Evolutionary conservation across 1,284 basidiomycete species (phyloP).

Genomic region (Leccinum pachyderme): DNA sequence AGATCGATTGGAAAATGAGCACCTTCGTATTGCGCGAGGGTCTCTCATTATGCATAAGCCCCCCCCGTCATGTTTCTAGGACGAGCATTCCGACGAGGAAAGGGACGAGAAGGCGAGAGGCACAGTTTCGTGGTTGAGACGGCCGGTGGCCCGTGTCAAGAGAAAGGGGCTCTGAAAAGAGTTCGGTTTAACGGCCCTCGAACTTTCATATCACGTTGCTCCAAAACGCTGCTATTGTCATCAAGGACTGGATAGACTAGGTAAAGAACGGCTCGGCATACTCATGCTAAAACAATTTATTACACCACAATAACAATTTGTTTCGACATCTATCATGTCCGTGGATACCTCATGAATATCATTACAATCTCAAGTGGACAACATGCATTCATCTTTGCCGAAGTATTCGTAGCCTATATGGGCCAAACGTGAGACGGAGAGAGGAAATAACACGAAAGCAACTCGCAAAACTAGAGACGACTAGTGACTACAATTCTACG

Average conservation of each 20-base stretch:
- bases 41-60: constrained; percentile 76
- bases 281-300: background rate
- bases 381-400: background rate
- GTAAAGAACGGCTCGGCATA: background rate
- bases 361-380: background rate
- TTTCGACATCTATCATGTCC: background rate
- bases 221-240: background rate
- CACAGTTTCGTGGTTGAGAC: background rate
- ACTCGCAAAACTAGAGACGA: background rate
- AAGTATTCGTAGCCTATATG: background rate
- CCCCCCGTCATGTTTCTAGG: constrained; percentile 67
- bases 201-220: background rate
- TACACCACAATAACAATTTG: background rate
- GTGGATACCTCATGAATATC: background rate
- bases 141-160: background rate
- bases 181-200: background rate
- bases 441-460: background rate
- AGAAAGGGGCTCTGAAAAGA: background rate
- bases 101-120: background rate
- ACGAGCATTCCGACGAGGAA: constrained; percentile 23
- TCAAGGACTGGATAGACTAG: background rate
- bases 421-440: background rate
- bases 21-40: constrained; percentile 78
- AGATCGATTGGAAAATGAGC: constrained; percentile 86
- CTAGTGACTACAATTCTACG: background rate